Evolutionary conservation across 2,329 filamentous ascomycete species (phyloP), one percentile per base, ranked within the genome.

Genomic region (Lizonia empirigonia): DNA sequence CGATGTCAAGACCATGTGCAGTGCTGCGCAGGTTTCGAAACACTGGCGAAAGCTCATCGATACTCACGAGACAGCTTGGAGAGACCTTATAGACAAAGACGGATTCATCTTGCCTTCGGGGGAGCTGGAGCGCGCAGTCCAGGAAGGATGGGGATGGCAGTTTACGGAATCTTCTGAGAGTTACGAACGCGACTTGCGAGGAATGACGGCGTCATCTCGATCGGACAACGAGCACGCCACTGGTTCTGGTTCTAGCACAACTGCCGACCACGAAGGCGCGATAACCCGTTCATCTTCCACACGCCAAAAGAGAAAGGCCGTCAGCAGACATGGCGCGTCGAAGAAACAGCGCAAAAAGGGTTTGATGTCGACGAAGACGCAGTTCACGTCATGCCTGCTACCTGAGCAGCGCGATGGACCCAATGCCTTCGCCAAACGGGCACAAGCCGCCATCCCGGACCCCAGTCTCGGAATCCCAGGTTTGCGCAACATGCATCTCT

Each of bases 121-220:
- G 15, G 94, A 99, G 73, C 80, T 99, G 19, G 86, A 90, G 58
- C 87, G 87, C 62, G 92, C 94, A 23, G 91, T 97, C 47, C 79
- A 80, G 33, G 90, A 97, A 77, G 94, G 94, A 12, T 99, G 94
- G 94, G 94, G 92, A 12, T 99, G 94, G 91, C 94, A 99, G 70
- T 90, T 93, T 68, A 90, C 92, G 0, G 83, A 85, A 47, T 89
- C 88, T 0, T 74, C 81, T 4, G 83, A 89, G 44, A 90, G 89
- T 19, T 90, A 82, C 47, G 94, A 99, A 72, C 82, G 84, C 50
- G 92, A 99, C 68, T 74, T 97, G 39, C 90, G 89, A 3, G 81
- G 85, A 46, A 72, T 82, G 15, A 55, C 54, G 12, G 35, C 59
- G n/a, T 41, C 41, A 7, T 60, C 68, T 4, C 73, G 71, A 47